These are phyloP conservation scores for Quercus lobata DNA, from an alignment of 331 rosid species.

Conservation along the genomic window DNA sequence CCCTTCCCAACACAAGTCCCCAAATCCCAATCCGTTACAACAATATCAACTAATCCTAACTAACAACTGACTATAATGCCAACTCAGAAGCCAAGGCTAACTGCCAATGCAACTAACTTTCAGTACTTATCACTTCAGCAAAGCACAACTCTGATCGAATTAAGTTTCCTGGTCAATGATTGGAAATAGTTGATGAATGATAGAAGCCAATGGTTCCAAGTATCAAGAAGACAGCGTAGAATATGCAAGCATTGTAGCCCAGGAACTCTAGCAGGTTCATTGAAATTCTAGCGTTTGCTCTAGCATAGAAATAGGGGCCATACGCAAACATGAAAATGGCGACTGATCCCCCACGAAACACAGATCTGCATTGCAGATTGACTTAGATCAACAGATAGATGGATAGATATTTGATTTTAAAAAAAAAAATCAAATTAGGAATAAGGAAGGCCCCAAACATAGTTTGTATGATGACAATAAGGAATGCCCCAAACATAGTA, in stretches of 20 bases:
- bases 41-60: too few relatives aligned
- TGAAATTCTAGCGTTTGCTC: not conserved
- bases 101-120: too few relatives aligned
- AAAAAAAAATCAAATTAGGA: too few relatives aligned
- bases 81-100: too few relatives aligned
- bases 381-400: too few relatives aligned
- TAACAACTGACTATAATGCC: too few relatives aligned
- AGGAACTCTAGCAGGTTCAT: not conserved
- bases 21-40: too few relatives aligned
- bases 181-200: not conserved
- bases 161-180: too few relatives aligned
- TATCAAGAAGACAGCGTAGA: slow-evolving; percentile 6
- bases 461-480: not conserved
- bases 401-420: too few relatives aligned
- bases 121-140: too few relatives aligned
- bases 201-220: not conserved
- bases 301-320: slow-evolving; percentile 5
- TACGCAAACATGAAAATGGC: slow-evolving; percentile 7
- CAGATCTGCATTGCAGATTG: not conserved
- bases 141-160: too few relatives aligned
- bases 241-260: slow-evolving; percentile 5
- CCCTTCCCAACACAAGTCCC: too few relatives aligned
- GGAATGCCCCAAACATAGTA: not conserved
- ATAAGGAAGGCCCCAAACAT: not conserved
- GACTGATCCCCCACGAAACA: slow-evolving; percentile 5